Percentiles rank a stretch among this genome's conserved stretches.
Conservation (phyloP, 257 asterid genomes). For the Nicotiana otophora region DNA sequence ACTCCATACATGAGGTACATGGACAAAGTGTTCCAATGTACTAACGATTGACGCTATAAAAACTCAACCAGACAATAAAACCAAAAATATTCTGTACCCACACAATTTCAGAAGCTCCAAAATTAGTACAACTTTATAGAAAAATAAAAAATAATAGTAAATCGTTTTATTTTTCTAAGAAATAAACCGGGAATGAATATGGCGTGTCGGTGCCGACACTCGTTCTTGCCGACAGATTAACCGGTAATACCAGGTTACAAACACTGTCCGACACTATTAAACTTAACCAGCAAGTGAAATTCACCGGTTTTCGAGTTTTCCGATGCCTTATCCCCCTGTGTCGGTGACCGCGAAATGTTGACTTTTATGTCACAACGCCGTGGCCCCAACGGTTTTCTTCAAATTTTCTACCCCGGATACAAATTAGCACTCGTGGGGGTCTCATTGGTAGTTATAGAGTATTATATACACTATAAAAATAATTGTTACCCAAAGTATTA, state of each 20-base stretch:
- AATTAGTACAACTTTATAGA: too few species aligned
- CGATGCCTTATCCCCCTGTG: slow-evolving; percentile 16
- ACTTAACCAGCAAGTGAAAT: slow-evolving; percentile 24
- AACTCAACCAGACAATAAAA: background rate
- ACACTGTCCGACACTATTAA: slow-evolving; percentile 17
- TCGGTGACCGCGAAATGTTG: slow-evolving; percentile 36
- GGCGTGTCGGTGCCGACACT: slow-evolving; percentile 67
- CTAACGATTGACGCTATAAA: background rate
- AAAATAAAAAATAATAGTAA: too few species aligned
- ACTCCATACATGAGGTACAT: too few species aligned
- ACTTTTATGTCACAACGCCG: slow-evolving; percentile 8
- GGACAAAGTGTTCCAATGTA: too few species aligned
- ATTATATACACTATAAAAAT: too few species aligned
- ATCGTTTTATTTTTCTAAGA: background rate
- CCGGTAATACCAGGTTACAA: slow-evolving; percentile 37
- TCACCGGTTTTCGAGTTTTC: background rate
- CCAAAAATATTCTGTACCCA: background rate
- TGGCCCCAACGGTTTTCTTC: background rate
- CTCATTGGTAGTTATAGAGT: too few species aligned
- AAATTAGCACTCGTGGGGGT: too few species aligned
- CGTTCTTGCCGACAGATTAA: slow-evolving; percentile 37
- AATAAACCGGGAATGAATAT: slow-evolving; percentile 24
- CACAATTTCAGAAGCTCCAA: background rate
- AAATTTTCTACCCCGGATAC: too few species aligned
- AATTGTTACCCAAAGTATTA: too few species aligned